phyloP scores from a whole-genome alignment of 164 flowering plant species.

The Magnolia sinica region DNA sequence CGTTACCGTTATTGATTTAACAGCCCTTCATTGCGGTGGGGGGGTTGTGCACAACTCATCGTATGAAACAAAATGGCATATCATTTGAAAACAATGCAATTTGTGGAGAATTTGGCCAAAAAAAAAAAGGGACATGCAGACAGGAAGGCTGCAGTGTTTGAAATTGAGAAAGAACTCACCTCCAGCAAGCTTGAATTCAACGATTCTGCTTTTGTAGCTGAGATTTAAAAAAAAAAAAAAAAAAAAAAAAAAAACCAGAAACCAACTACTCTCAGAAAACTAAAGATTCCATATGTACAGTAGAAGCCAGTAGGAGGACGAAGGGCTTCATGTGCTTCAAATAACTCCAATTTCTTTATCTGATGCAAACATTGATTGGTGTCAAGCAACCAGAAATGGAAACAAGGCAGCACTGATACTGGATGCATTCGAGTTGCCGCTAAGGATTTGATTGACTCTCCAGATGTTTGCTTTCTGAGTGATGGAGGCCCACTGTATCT shows the following conservation, averaged over 20 bases:
- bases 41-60: too few species aligned
- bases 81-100: too few species aligned
- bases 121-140: too few species aligned
- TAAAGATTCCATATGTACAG: not conserved
- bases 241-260: not conserved
- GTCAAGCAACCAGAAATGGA: not conserved
- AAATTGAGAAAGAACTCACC: not conserved
- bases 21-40: too few species aligned
- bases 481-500: constrained; percentile 3
- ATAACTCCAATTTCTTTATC: not conserved
- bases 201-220: not conserved
- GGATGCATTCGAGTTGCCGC: not conserved
- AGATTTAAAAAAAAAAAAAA: not conserved
- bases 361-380: not conserved
- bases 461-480: constrained; percentile 31
- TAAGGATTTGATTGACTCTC: constrained; percentile 56
- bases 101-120: too few species aligned
- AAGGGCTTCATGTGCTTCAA: not conserved
- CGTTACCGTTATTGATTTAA: too few species aligned
- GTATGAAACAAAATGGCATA: too few species aligned
- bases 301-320: not conserved
- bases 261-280: not conserved
- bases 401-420: not conserved
- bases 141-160: too few species aligned
- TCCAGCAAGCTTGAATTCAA: not conserved